Conservation (phyloP, 2,329 filamentous ascomycete genomes). For the Xylariaceae sp. region DNA sequence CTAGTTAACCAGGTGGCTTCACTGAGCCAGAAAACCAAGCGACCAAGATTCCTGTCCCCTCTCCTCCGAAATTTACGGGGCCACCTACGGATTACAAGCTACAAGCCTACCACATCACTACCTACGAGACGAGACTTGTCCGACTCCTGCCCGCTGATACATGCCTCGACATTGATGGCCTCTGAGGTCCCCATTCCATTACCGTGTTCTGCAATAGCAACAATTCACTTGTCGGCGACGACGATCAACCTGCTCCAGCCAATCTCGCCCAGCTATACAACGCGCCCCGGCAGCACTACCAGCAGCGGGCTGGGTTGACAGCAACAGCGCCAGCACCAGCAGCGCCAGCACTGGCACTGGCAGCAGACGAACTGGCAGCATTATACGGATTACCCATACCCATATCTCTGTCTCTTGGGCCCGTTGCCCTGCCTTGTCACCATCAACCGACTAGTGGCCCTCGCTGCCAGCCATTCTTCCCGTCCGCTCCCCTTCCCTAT, state of each 20-base stretch:
- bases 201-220: slow-evolving; percentile 12
- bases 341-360: slow-evolving; percentile 1
- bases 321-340: background rate
- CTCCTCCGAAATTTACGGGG: slow-evolving; percentile 14
- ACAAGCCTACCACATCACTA: background rate
- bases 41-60: slow-evolving; percentile 13
- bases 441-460: slow-evolving; percentile 5
- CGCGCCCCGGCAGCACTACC: background rate
- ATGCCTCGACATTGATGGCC: slow-evolving; percentile 15
- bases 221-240: slow-evolving; percentile 15
- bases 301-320: too few species aligned
- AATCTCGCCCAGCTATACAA: slow-evolving; percentile 3
- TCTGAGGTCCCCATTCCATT: slow-evolving; percentile 2
- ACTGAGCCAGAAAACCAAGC: background rate
- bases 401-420: background rate
- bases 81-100: slow-evolving; percentile 1
- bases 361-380: too few species aligned
- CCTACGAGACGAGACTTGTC: slow-evolving; percentile 11
- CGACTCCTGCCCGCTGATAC: slow-evolving; percentile 13
- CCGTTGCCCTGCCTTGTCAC: slow-evolving; percentile 12
- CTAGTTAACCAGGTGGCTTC: slow-evolving; percentile 1
- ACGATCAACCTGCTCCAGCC: slow-evolving; percentile 8
- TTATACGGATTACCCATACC: too few species aligned
- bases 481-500: slow-evolving; percentile 7
- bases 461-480: slow-evolving; percentile 5